Base-by-base conservation (phyloP, 192 early-diverging fungal species). In the Linderina pennispora region DNA sequence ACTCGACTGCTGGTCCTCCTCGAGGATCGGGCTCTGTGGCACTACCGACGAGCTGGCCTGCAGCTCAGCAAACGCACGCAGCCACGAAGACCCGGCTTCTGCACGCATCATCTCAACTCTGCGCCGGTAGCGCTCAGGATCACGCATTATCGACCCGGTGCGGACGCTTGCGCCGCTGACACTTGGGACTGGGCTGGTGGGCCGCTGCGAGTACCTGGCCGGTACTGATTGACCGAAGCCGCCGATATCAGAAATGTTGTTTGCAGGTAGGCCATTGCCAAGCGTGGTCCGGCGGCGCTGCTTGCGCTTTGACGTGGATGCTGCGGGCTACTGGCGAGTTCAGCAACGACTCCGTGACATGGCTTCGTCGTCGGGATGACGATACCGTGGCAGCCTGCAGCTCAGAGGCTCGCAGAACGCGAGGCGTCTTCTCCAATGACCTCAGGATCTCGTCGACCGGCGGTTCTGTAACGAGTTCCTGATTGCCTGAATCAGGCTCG, bases 81-180 rank as follows among this genome's bases (percentile, higher is more conserved):
- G 54, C 70, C 70, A 74, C 22, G 58, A 62, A 1, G 63, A 58
- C 2, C 70, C 70, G 1, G 70, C 70, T 34, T 74, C 70, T 0
- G 70, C 70, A 3, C 70, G 62, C 62, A 74, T 74, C 59, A 66
- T 58, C 58, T 74, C 70, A 16, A 74, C 64, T 9, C 52, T 48
- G 3, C 64, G 49, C n/a, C 70, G 63, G 48, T 62, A 74, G 18
- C 58, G 37, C 44, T 74, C 70, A 1, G 70, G 70, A 33, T 74
- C 70, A 1, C 52, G 53, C n/a, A 38, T 18, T 7, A 37, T 48
- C n/a, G 20, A 33, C 21, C 49, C 35, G 25, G 42, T 54, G 26
- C 62, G 62, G 18, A 58, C 20, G 42, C 63, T 65, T 23, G 44
- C 34, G 8, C 51, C 48, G 10, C 45, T 9, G 9, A 31, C 43